Percentiles rank a stretch among this genome's conserved stretches.
phyloP scores from a whole-genome alignment of 2,329 filamentous ascomycete species.

The Talaromyces sp. region DNA sequence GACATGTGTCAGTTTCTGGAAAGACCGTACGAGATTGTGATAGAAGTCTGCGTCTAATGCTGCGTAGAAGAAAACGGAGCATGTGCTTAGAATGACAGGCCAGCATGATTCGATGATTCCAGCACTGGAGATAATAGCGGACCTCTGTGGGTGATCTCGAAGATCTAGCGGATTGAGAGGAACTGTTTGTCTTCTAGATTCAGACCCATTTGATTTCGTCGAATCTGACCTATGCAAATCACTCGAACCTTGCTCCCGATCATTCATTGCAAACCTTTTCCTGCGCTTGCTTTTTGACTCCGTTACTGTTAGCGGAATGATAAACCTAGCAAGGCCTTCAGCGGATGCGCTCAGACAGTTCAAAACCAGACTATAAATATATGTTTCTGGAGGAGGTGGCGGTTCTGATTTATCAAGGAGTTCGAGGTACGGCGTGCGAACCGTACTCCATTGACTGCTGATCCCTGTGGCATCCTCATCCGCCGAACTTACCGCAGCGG shows the following conservation, averaged over 20 bases:
- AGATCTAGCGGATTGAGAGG: constrained; percentile 78
- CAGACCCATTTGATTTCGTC: constrained; percentile 21
- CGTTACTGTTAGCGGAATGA: constrained; percentile 83
- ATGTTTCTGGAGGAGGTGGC: constrained; percentile 80
- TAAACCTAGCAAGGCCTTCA: constrained; percentile 87
- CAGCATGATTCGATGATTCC: constrained; percentile 85
- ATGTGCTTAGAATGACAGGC: constrained; percentile 91
- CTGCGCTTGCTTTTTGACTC: constrained; percentile 55
- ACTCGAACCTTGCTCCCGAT: constrained; percentile 30
- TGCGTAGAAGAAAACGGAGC: constrained; percentile 90
- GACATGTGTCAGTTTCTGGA: constrained; percentile 93
- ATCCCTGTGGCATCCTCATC: constrained; percentile 67
- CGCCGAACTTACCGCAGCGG: constrained; percentile 61
- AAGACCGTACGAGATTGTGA: constrained; percentile 81
- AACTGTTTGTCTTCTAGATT: constrained; percentile 28
- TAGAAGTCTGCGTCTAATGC: constrained; percentile 92
- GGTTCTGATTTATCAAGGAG: constrained; percentile 89
- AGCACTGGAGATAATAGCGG: constrained; percentile 70
- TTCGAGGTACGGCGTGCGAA: constrained; percentile 84
- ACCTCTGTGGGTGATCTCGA: constrained; percentile 64
- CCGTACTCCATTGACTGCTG: constrained; percentile 83
- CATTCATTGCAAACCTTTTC: constrained; percentile 31
- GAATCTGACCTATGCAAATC: constrained; percentile 30
- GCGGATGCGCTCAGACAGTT: constrained; percentile 86
- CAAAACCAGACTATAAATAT: constrained; percentile 82